Base-by-base conservation (phyloP, 805 yeast genomes). In the Komagataella phaffii region DNA sequence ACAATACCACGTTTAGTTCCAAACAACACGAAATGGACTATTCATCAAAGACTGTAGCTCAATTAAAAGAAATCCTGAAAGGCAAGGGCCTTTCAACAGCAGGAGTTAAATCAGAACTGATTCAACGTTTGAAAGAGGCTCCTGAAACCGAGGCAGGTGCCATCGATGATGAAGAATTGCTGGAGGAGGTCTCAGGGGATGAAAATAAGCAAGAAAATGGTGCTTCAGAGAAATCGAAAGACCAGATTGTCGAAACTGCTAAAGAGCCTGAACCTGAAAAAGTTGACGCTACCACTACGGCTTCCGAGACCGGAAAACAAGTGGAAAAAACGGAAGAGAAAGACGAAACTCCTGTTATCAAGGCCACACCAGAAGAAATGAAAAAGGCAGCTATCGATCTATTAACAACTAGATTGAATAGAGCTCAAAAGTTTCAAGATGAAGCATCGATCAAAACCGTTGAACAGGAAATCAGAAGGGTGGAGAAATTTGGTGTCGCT, bases 401-500 rank as follows among this genome's bases (percentile, higher is more conserved):
- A 50, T 71, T 90, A 58, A 76, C 72, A 53, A 80, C 79, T 59
- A 85, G 84, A 62, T 74, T 88, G 52, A 71, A 71, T 49, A 77
- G 97, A 60, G 85, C 89, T 17, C 78, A 79, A 61, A 86, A 87
- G 64, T 90, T 89, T 59, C 93, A 91, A 19, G 76, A 74, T 55
- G 88, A 82, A 50, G 68, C 69, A 12, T 63, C 59, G 30, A 69
- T 68, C 18, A 75, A 77, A 23, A 72, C 72, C 44, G 77, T 85
- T 49, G 79, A 79, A 60, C 80, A 77, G 55, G 82, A 79, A 54
- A 69, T 88, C 58, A 73, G 73, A 44, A 79, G 96, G 62, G 79
- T 89, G 56, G 83, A 83, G 63, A 88, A 87, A 70, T 90, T 88
- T 62, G 98, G 97, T 24, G 78, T 88, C 49, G 84, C 81, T 55